Base-by-base conservation (phyloP, 2,329 filamentous ascomycete species). In the Phaeosphaeriaceae sp. region DNA sequence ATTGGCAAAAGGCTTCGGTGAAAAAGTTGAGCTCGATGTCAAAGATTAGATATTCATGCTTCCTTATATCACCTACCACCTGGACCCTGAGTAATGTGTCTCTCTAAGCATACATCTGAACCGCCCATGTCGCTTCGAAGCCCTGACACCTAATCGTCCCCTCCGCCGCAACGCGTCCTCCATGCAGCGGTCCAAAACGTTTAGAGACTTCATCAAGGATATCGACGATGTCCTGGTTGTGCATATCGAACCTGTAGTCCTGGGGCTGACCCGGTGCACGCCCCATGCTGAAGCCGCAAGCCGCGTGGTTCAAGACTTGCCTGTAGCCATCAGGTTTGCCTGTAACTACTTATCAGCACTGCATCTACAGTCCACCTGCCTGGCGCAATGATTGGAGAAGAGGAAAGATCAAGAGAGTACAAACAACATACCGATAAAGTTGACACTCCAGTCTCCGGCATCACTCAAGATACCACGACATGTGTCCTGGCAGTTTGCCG, bases 191-290 rank as follows among this genome's bases (percentile, higher is more conserved):
- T 3, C 60, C 66, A 58, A 69, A 71, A 32, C 63, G 54, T 54
- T 51, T 58, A 2, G 54, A 58, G 3, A 65, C 66, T 51, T 69
- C 66, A 44, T 68, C 68, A 3, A 71, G 15, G 15, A 71, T 65
- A 52, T 67, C 63, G 8, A 63, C 59, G 42, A 71, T 71, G 50
- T 69, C 68, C 53, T 71, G 66, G 28, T 71, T 68, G 24, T 65
- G 23, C 65, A 70, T 66, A 4, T 40, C 52, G 40, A 69, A 69
- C 11, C 44, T 21, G 21, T 65, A 69, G 47, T 66, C 61, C 10
- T 50, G 42, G 9, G 63, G 56, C 21, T 64, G 56, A 2, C 61
- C 61, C 1, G 58, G 55, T 21, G 59, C 60, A 43, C 61, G 56
- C 4, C 61, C 63, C 15, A 69, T 60, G 43, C 60, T 63, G 35